These are phyloP conservation scores for Taxillus chinensis DNA, from an alignment of 164 flowering plant species.

Conservation along the genomic window DNA sequence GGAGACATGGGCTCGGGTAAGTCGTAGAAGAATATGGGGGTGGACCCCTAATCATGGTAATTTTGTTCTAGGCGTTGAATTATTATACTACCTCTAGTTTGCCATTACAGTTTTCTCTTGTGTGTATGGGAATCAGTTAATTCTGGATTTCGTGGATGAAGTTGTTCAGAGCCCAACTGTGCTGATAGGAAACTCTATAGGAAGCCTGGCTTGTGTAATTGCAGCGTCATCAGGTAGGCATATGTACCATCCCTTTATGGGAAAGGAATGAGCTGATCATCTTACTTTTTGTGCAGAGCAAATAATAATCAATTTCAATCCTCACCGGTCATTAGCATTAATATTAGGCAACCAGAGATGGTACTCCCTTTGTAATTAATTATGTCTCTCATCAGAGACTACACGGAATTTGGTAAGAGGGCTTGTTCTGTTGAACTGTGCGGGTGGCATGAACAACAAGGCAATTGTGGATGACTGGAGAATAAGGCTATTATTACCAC, in stretches of 20 bases:
- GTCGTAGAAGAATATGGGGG: not conserved
- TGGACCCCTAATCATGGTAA: no score
- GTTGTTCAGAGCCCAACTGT: not conserved
- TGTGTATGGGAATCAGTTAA: not conserved
- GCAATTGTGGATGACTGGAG: constrained; percentile 98
- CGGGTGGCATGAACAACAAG: constrained; percentile 98
- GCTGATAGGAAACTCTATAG: constrained; percentile 39
- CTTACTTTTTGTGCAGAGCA: no score
- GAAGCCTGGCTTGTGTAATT: constrained; percentile 93
- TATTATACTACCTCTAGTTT: not conserved
- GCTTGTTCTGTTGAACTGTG: constrained; percentile 78
- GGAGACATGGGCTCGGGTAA: constrained; percentile 90
- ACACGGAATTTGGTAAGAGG: constrained; percentile 39
- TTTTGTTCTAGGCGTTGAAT: not conserved
- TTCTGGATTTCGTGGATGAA: not conserved
- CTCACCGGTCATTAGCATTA: no score
- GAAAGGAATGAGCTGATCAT: no score
- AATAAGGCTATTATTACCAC: constrained; percentile 70
- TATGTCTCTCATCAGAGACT: constrained; percentile 30
- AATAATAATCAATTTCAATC: no score
- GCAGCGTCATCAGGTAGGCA: constrained; percentile 43
- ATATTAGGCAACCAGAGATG: no score
- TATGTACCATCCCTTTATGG: no score
- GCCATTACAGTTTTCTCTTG: not conserved
- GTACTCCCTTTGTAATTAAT: not conserved